These are phyloP conservation scores for Clarkia xantiana DNA, from an alignment of 345 rosid species.

Conservation along the genomic window DNA sequence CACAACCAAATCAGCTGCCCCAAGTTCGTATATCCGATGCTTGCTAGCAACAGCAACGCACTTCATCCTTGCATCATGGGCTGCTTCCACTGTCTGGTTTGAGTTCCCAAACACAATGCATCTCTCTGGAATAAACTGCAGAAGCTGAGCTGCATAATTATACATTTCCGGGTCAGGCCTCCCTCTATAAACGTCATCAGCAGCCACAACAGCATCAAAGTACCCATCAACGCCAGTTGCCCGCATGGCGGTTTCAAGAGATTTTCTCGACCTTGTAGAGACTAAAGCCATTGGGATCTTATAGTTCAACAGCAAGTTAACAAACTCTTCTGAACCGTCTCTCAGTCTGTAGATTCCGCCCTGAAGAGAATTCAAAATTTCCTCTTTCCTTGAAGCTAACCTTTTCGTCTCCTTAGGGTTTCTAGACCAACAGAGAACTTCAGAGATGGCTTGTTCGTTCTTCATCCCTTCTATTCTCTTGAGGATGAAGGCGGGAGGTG, in stretches of 20 bases:
- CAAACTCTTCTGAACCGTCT: conserved; percentile 76
- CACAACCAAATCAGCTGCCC: conserved; percentile 89
- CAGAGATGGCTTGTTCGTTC: conserved; percentile 87
- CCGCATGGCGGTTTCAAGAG: conserved; percentile 58
- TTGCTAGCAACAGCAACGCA: conserved; percentile 94
- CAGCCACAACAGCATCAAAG: conserved; percentile 61
- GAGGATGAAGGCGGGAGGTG: conserved; percentile 60
- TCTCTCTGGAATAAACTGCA: conserved; percentile 76
- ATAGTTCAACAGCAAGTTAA: conserved; percentile 59
- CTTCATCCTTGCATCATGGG: conserved; percentile 87
- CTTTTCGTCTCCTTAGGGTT: conserved; percentile 57
- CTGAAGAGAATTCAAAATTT: conserved; percentile 58
- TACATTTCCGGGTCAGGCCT: conserved; percentile 98
- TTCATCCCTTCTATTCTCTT: conserved; percentile 86
- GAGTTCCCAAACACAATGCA: conserved; percentile 97
- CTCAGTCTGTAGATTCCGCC: conserved; percentile 69
- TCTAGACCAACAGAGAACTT: conserved; percentile 93
- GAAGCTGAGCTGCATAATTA: conserved; percentile 68
- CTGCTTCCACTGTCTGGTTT: conserved; percentile 84
- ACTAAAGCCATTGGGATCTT: conserved; percentile 96
- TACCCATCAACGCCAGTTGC: conserved; percentile 46
- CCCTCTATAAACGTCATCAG: conserved; percentile 85
- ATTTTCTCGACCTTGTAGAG: conserved; percentile 68
- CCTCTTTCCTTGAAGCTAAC: conserved; percentile 74
- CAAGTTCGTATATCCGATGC: conserved; percentile 80